phyloP scores from a whole-genome alignment of 2,329 filamentous ascomycete species.

The Chaetomiaceae sp. region DNA sequence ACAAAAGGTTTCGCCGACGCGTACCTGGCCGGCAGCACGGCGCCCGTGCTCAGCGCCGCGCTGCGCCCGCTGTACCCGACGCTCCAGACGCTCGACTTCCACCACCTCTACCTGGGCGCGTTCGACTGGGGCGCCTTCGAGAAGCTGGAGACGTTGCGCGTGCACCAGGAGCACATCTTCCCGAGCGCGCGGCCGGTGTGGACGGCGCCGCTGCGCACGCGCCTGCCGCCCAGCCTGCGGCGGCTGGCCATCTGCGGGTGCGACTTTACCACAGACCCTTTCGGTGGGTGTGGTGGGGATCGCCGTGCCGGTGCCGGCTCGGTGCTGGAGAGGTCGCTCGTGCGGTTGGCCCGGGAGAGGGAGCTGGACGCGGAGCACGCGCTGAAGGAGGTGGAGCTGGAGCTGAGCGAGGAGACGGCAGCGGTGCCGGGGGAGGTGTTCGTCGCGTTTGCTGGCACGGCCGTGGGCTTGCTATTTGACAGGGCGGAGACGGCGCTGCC shows the following conservation, averaged over 20 bases:
- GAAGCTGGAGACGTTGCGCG: not conserved
- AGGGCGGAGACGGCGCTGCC: too few relatives aligned
- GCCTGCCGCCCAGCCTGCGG: not conserved
- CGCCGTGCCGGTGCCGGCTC: not conserved
- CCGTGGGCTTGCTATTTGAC: not conserved
- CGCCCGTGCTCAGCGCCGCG: not conserved
- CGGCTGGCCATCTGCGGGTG: not conserved
- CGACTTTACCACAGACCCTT: not conserved
- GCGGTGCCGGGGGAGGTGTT: too few relatives aligned
- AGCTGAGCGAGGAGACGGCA: not conserved
- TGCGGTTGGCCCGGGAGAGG: not conserved
- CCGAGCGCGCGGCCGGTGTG: not conserved
- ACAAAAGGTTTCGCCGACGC: not conserved
- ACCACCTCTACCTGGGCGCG: not conserved
- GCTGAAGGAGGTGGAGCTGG: not conserved
- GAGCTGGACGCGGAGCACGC: not conserved
- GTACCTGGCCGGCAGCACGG: not conserved
- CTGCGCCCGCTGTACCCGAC: not conserved
- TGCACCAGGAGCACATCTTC: slow-evolving; percentile 1
- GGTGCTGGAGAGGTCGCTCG: too few relatives aligned
- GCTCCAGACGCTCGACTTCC: not conserved
- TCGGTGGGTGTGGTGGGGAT: too few relatives aligned
- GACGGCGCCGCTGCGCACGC: not conserved
- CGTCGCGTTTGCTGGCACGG: too few relatives aligned
- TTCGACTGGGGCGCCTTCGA: not conserved